Conservation (phyloP, 163 green algal genomes). For the Chloromonas sp. region DNA sequence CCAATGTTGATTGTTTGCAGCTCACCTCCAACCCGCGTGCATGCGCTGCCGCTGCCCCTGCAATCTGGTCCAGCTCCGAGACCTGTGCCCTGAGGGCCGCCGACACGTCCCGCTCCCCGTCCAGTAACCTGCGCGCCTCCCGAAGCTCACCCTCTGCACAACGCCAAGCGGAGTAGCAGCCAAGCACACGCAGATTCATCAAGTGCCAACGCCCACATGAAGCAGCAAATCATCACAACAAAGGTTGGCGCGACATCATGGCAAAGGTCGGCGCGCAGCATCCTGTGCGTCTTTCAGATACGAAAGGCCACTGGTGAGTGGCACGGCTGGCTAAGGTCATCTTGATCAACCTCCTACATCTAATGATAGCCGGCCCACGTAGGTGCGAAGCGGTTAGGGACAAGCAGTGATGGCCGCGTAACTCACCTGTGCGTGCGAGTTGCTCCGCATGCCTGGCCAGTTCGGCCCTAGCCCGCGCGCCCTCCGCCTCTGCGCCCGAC, state of each 20-base stretch:
- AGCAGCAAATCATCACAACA: background rate
- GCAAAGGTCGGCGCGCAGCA: too few relatives aligned
- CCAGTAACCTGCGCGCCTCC: background rate
- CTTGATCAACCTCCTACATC: background rate
- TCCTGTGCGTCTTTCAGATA: too few relatives aligned
- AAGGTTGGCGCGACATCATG: too few relatives aligned
- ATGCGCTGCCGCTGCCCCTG: background rate
- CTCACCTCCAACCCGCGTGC: background rate
- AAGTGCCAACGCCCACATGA: background rate
- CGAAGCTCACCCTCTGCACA: slow-evolving; percentile 4
- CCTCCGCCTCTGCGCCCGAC: slow-evolving; percentile 5
- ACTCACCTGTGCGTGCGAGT: slow-evolving; percentile 5
- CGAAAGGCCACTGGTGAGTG: too few relatives aligned
- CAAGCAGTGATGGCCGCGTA: background rate
- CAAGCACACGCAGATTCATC: background rate
- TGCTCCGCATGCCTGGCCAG: background rate
- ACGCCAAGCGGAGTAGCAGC: background rate
- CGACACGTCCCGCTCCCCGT: background rate
- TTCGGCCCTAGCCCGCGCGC: background rate
- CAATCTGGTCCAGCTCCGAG: background rate
- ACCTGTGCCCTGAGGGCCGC: background rate
- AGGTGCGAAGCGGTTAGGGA: background rate
- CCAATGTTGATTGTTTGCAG: background rate
- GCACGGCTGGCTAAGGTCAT: too few relatives aligned
- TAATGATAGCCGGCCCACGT: background rate